Evolutionary conservation across 495 filamentous ascomycete genomes (phyloP), one percentile per base, ranked within the genome.

Genomic region (Penicillium ochrochloron): DNA sequence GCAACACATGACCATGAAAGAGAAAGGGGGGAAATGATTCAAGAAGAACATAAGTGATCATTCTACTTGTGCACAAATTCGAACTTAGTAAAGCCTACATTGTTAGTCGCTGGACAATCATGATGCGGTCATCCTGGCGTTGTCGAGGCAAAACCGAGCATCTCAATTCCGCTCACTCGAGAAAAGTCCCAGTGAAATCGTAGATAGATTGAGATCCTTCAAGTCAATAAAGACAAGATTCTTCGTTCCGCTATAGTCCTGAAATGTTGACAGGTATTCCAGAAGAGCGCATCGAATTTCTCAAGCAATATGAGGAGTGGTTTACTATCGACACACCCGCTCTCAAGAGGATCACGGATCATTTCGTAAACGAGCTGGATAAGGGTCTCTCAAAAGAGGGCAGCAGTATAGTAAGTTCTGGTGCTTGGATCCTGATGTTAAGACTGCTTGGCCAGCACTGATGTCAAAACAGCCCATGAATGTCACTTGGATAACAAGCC

Each of bases 401-500:
- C 33, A 91, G 92, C 23, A 90, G 85, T 71, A 96, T 98, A 71
- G 92, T 96, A 75, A 79, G 92, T 84, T 25, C 21, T 48, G 19
- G 9, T 25, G 21, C 8, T 25, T 48, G 19, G 9, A 3, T 25
- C 10, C 59, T 41, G 27, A 27, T 57, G 33, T 8, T 14, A 10
- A n/a, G 42, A 7, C 52, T 39, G 55, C 23, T 19, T 42, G 25
- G 39, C 37, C 60, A 14, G 39, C 41, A 17, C 25, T 35, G 27
- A 51, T 41, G 50, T 71, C 65, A 64, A 64, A 57, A 57, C 35
- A 96, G 92, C 94, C 94, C 60, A 98, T 98, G 94, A 96, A 97
- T 78, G 86, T 93, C 37, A 96, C 94, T 48, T 98, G 94, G 94
- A 91, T 93, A 64, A 95, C 93, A 86, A 85, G 82, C 48, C 93